phyloP scores from a whole-genome alignment of 352 stramenopile genomes.

The Pythium sp. region DNA sequence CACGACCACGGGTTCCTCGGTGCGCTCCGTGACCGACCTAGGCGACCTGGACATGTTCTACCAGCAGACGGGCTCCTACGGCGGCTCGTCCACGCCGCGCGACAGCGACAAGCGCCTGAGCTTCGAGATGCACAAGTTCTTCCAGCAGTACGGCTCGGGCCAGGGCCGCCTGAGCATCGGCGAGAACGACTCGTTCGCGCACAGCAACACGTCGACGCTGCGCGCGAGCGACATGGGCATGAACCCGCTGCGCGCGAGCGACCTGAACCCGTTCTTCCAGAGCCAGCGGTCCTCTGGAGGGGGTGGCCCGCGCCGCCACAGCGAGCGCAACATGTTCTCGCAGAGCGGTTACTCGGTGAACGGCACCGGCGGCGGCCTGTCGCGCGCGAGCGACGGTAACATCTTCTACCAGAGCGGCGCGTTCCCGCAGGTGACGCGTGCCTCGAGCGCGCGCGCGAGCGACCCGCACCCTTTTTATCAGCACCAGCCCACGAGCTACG shows the following conservation, averaged over 20 bases:
- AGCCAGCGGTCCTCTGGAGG: slow-evolving; percentile 22
- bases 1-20: slow-evolving; percentile 64
- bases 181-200: slow-evolving; percentile 42
- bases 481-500: slow-evolving; percentile 21
- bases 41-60: slow-evolving; percentile 84
- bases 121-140: slow-evolving; percentile 72
- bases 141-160: slow-evolving; percentile 49
- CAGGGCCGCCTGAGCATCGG: slow-evolving; percentile 25
- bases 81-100: slow-evolving; percentile 27
- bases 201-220: slow-evolving; percentile 45
- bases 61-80: slow-evolving; percentile 29
- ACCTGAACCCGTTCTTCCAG: slow-evolving; percentile 42
- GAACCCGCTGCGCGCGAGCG: slow-evolving; percentile 29
- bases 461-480: slow-evolving; percentile 23
- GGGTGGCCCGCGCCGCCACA: slow-evolving; percentile 25
- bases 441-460: slow-evolving; percentile 15
- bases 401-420: slow-evolving; percentile 35
- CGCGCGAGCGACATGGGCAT: slow-evolving; percentile 27
- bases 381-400: slow-evolving; percentile 45
- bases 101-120: slow-evolving; percentile 43
- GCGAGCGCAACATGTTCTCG: slow-evolving; percentile 15
- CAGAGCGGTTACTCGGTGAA: slow-evolving; percentile 25
- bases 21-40: slow-evolving; percentile 66
- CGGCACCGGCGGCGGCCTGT: slow-evolving; percentile 10
- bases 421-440: slow-evolving; percentile 13